Conservation (phyloP, 805 yeast species). For the Pachysolen tannophilus region DNA sequence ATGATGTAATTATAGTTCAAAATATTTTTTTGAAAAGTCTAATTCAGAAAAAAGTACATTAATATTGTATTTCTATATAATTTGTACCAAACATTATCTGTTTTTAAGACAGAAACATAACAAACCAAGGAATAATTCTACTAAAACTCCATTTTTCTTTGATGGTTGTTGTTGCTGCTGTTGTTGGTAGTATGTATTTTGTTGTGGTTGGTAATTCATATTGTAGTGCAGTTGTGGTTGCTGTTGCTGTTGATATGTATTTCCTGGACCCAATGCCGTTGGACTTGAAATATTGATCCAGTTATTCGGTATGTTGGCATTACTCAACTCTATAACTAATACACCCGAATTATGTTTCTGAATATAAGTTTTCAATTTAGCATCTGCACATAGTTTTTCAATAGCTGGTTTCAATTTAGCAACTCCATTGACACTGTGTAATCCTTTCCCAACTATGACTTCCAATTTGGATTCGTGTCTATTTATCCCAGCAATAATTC, state of each 20-base stretch:
- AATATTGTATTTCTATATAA: no score
- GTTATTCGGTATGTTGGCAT: constrained; percentile 34
- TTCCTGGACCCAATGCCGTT: constrained; percentile 12
- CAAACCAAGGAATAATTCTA: no score
- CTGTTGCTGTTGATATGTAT: constrained; percentile 14
- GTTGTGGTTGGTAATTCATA: constrained; percentile 18
- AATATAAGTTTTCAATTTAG: constrained; percentile 49
- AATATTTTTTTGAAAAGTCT: no score
- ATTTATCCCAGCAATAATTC: constrained; percentile 60
- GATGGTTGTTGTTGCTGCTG: constrained; percentile 24
- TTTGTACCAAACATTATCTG: no score
- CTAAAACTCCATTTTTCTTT: no score
- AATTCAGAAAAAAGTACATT: no score
- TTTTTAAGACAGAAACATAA: no score
- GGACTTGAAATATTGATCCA: constrained; percentile 21
- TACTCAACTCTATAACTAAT: constrained; percentile 55
- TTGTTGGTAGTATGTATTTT: constrained; percentile 21
- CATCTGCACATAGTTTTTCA: constrained; percentile 64
- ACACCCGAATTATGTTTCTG: constrained; percentile 79
- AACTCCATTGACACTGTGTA: constrained; percentile 73
- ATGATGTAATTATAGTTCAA: no score
- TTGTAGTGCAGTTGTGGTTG: constrained; percentile 16
- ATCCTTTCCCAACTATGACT: constrained; percentile 91
- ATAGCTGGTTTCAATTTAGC: constrained; percentile 89
- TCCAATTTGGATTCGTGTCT: constrained; percentile 53